Evolutionary conservation across 805 yeast species (phyloP).

Genomic region (Debaryomyces maramus): DNA sequence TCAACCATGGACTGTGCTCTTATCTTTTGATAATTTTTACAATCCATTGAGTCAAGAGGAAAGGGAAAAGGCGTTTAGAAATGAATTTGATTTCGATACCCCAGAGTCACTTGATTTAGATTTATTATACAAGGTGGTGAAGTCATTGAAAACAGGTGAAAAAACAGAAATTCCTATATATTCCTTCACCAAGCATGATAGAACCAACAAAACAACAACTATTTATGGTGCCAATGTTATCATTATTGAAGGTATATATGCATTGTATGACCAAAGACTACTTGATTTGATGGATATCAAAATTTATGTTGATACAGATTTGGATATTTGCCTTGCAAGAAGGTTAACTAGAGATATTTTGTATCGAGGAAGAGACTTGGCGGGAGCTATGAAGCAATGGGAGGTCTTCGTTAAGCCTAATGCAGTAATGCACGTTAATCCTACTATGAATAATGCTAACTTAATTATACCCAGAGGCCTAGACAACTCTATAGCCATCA

Average conservation of each 20-base stretch:
- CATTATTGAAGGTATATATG: slow-evolving; percentile 88
- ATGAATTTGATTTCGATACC: slow-evolving; percentile 81
- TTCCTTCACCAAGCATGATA: slow-evolving; percentile 71
- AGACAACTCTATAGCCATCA: slow-evolving; percentile 78
- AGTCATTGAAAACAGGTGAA: slow-evolving; percentile 66
- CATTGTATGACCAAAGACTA: slow-evolving; percentile 69
- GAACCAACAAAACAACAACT: slow-evolving; percentile 62
- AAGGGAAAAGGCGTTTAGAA: slow-evolving; percentile 59
- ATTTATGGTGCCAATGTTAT: slow-evolving; percentile 94
- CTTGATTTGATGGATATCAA: slow-evolving; percentile 79
- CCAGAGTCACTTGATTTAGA: slow-evolving; percentile 87
- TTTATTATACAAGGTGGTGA: slow-evolving; percentile 60
- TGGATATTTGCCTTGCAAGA: slow-evolving; percentile 89
- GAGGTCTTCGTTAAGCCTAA: slow-evolving; percentile 88
- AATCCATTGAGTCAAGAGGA: slow-evolving; percentile 67
- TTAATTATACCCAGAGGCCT: slow-evolving; percentile 88
- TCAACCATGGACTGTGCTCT: slow-evolving; percentile 91
- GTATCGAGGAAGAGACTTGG: slow-evolving; percentile 80
- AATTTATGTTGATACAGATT: slow-evolving; percentile 89
- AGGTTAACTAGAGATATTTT: slow-evolving; percentile 84
- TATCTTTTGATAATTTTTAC: slow-evolving; percentile 91
- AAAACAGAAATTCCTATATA: slow-evolving; percentile 44
- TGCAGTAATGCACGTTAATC: slow-evolving; percentile 70
- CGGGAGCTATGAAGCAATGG: slow-evolving; percentile 88
- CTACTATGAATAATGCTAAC: slow-evolving; percentile 79